These are phyloP conservation scores for Aspergillus indologenus DNA, from an alignment of 495 filamentous ascomycete species.

Conservation along the genomic window DNA sequence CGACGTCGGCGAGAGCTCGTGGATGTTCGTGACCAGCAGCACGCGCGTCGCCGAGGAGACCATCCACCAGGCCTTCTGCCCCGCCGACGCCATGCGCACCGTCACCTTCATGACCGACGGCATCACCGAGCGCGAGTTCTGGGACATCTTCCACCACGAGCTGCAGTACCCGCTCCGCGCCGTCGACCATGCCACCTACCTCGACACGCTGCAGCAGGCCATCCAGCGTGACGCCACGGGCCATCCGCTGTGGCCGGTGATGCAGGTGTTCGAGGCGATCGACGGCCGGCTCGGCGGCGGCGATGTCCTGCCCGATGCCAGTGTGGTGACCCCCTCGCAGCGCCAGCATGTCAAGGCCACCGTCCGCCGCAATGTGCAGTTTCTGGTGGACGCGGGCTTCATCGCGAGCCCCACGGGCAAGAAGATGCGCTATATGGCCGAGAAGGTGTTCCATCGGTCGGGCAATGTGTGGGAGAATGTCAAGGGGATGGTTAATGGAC, in stretches of 20 bases:
- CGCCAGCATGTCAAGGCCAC: constrained; percentile 19
- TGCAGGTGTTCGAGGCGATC: constrained; percentile 24
- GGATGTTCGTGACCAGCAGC: constrained; percentile 25
- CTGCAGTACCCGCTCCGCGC: constrained; percentile 20
- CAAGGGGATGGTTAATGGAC: constrained; percentile 14
- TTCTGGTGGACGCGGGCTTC: constrained; percentile 23
- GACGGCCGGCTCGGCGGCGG: constrained; percentile 23
- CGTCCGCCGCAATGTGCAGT: constrained; percentile 23
- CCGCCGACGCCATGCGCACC: constrained; percentile 6
- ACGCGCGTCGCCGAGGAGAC: constrained; percentile 22
- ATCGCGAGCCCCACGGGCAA: constrained; percentile 20
- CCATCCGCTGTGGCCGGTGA: constrained; percentile 32
- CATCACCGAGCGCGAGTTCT: constrained; percentile 22
- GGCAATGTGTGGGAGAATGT: constrained; percentile 22
- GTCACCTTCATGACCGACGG: constrained; percentile 24
- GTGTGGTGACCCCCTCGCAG: constrained; percentile 12
- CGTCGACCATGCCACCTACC: constrained; percentile 18
- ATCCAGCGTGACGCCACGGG: constrained; percentile 18
- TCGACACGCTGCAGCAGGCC: constrained; percentile 12
- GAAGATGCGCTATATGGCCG: constrained; percentile 19
- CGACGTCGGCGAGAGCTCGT: constrained; percentile 16
- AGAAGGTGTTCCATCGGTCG: constrained; percentile 18
- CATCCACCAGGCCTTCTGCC: constrained; percentile 15
- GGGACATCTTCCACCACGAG: constrained; percentile 19
- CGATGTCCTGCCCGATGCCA: constrained; percentile 12